Conservation (phyloP, 2,329 filamentous ascomycete species). For the Pseudocercospora eumusae region DNA sequence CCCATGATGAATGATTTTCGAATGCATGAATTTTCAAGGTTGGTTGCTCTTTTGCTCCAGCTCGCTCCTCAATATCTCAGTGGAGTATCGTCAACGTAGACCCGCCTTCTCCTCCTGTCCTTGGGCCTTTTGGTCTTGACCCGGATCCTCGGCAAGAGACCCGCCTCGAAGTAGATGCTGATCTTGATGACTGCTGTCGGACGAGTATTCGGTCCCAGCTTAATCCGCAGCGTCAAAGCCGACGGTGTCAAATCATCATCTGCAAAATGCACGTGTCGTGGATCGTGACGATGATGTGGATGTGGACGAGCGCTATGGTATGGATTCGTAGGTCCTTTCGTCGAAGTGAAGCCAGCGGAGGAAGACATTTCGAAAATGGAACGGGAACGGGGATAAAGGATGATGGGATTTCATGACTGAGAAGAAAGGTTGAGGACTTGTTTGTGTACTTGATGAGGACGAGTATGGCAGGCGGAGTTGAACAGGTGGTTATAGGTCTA, state of each 20-base stretch:
- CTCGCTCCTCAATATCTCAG: slow-evolving; percentile 9
- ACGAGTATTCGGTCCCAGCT: slow-evolving; percentile 31
- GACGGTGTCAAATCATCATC: slow-evolving; percentile 34
- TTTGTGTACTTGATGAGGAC: not conserved
- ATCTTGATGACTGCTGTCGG: slow-evolving; percentile 37
- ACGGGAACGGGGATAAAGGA: not conserved
- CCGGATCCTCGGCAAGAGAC: slow-evolving; percentile 35
- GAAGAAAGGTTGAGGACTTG: too few species aligned
- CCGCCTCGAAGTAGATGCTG: slow-evolving; percentile 34
- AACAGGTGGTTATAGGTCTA: slow-evolving; percentile 1
- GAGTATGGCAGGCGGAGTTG: not conserved
- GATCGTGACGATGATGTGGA: slow-evolving; percentile 5
- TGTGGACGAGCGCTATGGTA: not conserved
- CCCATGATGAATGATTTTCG: slow-evolving; percentile 14
- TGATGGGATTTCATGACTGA: not conserved
- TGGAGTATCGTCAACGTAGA: slow-evolving; percentile 68
- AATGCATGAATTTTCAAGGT: not conserved
- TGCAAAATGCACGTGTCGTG: slow-evolving; percentile 31
- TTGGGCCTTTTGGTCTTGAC: slow-evolving; percentile 33
- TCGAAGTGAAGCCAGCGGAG: not conserved
- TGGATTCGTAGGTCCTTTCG: not conserved
- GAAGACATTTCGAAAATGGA: not conserved
- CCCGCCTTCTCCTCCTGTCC: slow-evolving; percentile 25
- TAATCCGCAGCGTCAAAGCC: slow-evolving; percentile 32
- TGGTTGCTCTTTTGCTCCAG: not conserved